These are phyloP conservation scores for Mucor indicus DNA, from an alignment of 371 early-diverging fungal genomes.

Conservation along the genomic window DNA sequence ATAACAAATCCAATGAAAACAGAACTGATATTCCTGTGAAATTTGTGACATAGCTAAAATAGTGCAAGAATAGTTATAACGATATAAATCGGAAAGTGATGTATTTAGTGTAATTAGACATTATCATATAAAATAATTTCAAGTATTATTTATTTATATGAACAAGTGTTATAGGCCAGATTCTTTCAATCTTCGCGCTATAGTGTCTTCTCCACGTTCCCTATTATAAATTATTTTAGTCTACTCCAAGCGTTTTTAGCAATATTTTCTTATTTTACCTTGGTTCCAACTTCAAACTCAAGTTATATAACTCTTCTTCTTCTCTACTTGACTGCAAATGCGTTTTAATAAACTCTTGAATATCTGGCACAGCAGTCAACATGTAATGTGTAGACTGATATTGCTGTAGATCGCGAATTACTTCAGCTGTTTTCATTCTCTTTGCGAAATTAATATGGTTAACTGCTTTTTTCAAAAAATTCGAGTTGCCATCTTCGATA, in stretches of 20 bases:
- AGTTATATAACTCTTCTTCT: slow-evolving; percentile 62
- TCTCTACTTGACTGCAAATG: slow-evolving; percentile 52
- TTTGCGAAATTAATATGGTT: slow-evolving; percentile 90
- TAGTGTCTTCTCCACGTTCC: slow-evolving; percentile 28
- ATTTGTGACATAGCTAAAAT: no score
- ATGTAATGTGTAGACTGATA: slow-evolving; percentile 80
- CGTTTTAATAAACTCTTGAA: slow-evolving; percentile 73
- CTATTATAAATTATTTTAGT: slow-evolving; percentile 1
- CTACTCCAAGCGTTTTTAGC: no score
- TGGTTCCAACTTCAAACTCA: slow-evolving; percentile 83
- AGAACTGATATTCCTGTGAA: no score
- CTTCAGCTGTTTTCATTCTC: slow-evolving; percentile 82
- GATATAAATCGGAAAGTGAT: no score
- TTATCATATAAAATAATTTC: no score
- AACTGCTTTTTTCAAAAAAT: slow-evolving; percentile 44
- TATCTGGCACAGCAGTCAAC: slow-evolving; percentile 73
- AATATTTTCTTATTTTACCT: no score
- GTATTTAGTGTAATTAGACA: no score
- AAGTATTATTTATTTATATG: no score
- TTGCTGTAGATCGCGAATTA: slow-evolving; percentile 88
- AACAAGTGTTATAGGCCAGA: slow-evolving; percentile 24
- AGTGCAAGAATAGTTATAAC: no score
- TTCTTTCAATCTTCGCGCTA: slow-evolving; percentile 28
- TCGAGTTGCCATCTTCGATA: slow-evolving; percentile 87
- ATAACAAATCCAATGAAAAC: no score